Evolutionary conservation across 495 filamentous ascomycete genomes (phyloP).

Genomic region (Thozetella sp.): DNA sequence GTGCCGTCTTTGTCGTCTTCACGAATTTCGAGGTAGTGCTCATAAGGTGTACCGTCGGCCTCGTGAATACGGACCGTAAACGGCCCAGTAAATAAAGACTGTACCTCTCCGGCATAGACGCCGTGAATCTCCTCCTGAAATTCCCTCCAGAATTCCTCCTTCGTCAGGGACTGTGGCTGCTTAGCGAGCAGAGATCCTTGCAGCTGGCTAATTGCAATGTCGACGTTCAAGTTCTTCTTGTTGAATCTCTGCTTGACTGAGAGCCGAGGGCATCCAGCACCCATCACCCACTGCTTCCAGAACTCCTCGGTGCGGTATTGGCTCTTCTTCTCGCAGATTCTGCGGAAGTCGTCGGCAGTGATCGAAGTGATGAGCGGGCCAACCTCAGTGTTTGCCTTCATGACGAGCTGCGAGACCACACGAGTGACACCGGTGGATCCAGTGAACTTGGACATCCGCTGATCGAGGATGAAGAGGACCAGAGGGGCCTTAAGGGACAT

Average conservation of each 20-base stretch:
- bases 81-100: constrained; percentile 85
- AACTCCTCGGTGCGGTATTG: constrained; percentile 83
- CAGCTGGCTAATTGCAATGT: constrained; percentile 85
- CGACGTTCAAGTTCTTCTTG: constrained; percentile 94
- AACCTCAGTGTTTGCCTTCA: constrained; percentile 74
- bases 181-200: constrained; percentile 49
- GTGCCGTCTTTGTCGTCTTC: constrained; percentile 67
- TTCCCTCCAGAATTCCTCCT: constrained; percentile 77
- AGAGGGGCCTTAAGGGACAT: constrained; percentile 89
- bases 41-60: constrained; percentile 97
- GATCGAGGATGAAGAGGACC: constrained; percentile 91
- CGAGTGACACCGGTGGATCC: constrained; percentile 81
- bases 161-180: constrained; percentile 45
- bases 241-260: constrained; percentile 88
- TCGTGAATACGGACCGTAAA: constrained; percentile 99
- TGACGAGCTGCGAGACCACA: constrained; percentile 79
- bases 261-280: constrained; percentile 86
- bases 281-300: constrained; percentile 90
- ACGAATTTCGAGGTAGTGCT: constrained; percentile 95
- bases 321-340: constrained; percentile 81
- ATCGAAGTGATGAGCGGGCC: constrained; percentile 73
- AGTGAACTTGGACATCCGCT: constrained; percentile 82
- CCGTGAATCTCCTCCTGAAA: constrained; percentile 74
- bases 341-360: constrained; percentile 73
- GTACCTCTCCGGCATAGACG: constrained; percentile 69